These are phyloP conservation scores for Anisodus tanguticus DNA, from an alignment of 257 asterid species.

Conservation along the genomic window DNA sequence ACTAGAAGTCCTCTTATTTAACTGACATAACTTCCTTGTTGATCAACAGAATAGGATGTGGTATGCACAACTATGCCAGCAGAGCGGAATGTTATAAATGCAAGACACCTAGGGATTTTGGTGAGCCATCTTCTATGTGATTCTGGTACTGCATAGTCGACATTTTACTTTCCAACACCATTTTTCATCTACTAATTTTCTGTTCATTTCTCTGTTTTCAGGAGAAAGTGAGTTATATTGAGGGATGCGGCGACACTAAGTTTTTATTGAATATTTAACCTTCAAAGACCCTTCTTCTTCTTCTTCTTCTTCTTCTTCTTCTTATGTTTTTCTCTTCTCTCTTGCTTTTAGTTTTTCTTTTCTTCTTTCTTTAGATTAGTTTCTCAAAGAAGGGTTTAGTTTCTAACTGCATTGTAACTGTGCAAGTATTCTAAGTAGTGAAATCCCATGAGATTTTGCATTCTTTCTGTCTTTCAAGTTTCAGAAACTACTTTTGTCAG, in stretches of 20 bases:
- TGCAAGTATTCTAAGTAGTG: constrained; percentile 33
- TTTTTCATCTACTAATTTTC: constrained; percentile 1
- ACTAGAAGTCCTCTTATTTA: neutral
- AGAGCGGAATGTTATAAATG: constrained; percentile 76
- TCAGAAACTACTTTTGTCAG: neutral
- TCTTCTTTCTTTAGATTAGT: constrained; percentile 16
- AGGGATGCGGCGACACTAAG: neutral
- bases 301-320: neutral
- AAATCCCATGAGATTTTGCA: constrained; percentile 32
- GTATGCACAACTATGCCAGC: constrained; percentile 78
- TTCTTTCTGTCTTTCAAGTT: neutral
- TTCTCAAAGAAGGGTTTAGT: constrained; percentile 30
- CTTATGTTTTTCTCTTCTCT: neutral
- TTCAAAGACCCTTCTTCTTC: neutral
- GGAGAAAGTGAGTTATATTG: constrained; percentile 3
- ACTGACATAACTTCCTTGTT: neutral
- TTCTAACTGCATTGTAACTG: constrained; percentile 34
- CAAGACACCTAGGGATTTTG: constrained; percentile 63
- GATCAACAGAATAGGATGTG: constrained; percentile 63
- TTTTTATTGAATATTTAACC: neutral
- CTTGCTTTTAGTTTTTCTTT: constrained; percentile 17
- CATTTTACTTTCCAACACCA: neutral
- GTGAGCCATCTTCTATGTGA: constrained; percentile 41
- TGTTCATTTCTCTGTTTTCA: neutral
- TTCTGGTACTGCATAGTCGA: neutral